Evolutionary conservation across 495 filamentous ascomycete genomes (phyloP), one percentile per base, ranked within the genome.

Genomic region (Ramalina peruviana): DNA sequence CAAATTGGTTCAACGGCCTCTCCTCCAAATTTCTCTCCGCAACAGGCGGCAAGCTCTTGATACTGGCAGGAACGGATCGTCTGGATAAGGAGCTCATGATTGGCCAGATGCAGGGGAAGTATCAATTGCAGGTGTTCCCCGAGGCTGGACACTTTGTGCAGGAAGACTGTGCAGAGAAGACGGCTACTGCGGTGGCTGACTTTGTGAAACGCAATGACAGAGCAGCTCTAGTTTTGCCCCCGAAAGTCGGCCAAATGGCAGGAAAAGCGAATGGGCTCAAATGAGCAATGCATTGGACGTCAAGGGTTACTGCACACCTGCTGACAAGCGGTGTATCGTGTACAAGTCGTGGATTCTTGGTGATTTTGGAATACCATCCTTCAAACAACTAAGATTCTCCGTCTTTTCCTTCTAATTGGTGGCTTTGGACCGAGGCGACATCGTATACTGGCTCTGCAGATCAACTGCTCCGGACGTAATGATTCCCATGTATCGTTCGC

Each of bases 61-160:
- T 99, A 25, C 74, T 99, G 15, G 93, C 92, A 6, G 92, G 92
- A 6, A 97, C 92, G 13, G 92, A 99, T 66, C 73, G 93, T 48
- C 65, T 99, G 43, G 92, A 48, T n/a, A 48, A 48, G 45, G 45
- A 48, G 16, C 33, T 48, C 26, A 48, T 48, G 45, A 48, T 48
- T 23, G 45, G 45, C n/a, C 45, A 48, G 30, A 48, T 48, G 45
- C 45, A 48, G 86, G 88, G 88, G 0, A 96, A 96, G 71, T 99
- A 96, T 61, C 88, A 94, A 49, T 71, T 99, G 16, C 82, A 94
- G 47, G 89, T 99, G 16, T 81, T 97, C 52, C 93, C 93, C 6
- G 45, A 48, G 21, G 45, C 45, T 16, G 45, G 45, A 23, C 45
- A 48, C 64, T 98, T 96, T 57, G 76, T 99, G 43, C 93, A 97